Evolutionary conservation across 2,329 filamentous ascomycete species (phyloP), one percentile per base, ranked within the genome.

Genomic region (Colletotrichum cordylinicola): DNA sequence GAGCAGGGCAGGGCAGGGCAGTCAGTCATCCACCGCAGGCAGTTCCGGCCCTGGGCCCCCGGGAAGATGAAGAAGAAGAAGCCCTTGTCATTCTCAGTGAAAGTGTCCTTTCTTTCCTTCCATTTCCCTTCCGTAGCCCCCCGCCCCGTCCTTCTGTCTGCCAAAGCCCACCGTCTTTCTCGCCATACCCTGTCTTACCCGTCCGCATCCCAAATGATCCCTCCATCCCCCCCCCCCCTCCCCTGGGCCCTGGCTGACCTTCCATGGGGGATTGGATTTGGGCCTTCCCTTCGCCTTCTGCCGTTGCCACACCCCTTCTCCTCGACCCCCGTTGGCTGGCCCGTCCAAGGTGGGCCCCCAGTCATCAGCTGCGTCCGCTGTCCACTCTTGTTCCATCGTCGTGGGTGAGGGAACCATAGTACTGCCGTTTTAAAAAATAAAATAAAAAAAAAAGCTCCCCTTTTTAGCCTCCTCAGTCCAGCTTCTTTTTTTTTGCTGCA

Each of bases 391-490:
- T 64, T 27, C 62, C 69, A 68, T 72, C 58, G 55, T 70, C 64
- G 72, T 66, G 43, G 76, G 61, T 67, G 35, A 52, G 64, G 67
- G 61, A 56, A 33, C 13, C n/a, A 69, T 21, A 48, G 43, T 48
- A 48, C 43, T 48, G 43, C 43, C 43, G 43, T 48, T 48, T 9
- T 13, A 29, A 29, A 60, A 60, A 52, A 61, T 31, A 24, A 70
- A 69, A 76, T 43, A 71, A 62, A 75, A 33, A 65, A 65, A 33
- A 27, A 73, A 73, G 73, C 69, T 75, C 70, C 70, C 68, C 69
- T 75, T 75, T 75, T 73, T 75, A 73, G 73, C 69, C 70, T 75
- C 64, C 64, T 75, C 68, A 72, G 52, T 67, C 62, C 72, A 31
- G 68, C 72, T 72, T 75, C 69, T 75, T 75, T 67, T 74, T 74